Base-by-base conservation (phyloP, 768 basidiomycete species). In the Trametes cubensis region DNA sequence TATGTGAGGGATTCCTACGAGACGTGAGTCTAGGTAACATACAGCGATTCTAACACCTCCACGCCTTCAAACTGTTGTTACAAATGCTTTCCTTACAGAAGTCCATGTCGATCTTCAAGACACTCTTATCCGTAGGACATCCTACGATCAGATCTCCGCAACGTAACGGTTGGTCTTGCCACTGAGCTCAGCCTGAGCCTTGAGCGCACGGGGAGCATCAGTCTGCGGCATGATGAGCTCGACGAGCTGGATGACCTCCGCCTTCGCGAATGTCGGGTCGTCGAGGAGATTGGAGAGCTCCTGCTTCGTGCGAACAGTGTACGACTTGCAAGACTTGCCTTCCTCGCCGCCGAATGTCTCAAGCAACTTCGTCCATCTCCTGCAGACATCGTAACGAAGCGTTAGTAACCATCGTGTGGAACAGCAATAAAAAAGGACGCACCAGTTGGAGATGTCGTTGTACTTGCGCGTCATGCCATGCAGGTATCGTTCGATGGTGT, bases 361-460 rank as follows among this genome's bases (percentile, higher is more conserved):
- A n/a, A 91, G 77, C 34, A 92, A 78, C 58, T 77, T 76, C 2
- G 85, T 81, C 85, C 86, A 91, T 68, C 85, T 83, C 90, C 80
- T 80, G 59, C 11, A 26, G 21, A 15, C 6, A 21, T 54, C 4
- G 10, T 4, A 10, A 11, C 34, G 6, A 34, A 34, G 10, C 10
- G 11, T 34, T 10, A 34, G 10, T 11, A 34, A 34, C 34, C 34
- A 11, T 34, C 25, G 51, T 23, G 28, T 20, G 13, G 30, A 14
- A 13, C 10, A 17, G 26, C 21, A 41, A 14, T 46, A n/a, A 18
- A 39, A 34, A 21, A 6, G 21, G 23, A 67, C 78, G 58, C 40
- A 80, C 83, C 94, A 97, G 69, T 87, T 77, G 26, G 81, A 79
- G 66, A 98, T 88, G 70, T 97, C 88, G 72, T 96, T 96, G 75